These are phyloP conservation scores for Tulasnella calospora DNA, from an alignment of 768 basidiomycete species.

Conservation along the genomic window DNA sequence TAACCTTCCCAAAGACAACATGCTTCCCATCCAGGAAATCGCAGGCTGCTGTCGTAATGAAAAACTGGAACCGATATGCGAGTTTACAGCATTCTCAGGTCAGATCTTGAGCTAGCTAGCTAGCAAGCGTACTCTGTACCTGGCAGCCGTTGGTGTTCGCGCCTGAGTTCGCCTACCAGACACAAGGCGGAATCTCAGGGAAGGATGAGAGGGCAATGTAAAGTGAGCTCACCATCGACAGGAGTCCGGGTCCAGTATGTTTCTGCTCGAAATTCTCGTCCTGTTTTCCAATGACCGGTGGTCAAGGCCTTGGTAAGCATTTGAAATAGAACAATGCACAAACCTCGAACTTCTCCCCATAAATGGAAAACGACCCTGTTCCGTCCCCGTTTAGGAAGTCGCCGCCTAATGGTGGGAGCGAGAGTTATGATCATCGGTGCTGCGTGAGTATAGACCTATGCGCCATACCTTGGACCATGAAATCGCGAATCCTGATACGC, in stretches of 20 bases:
- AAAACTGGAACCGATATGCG: constrained; percentile 56
- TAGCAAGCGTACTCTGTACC: constrained; percentile 37
- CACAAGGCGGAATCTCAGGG: not conserved
- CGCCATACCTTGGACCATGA: constrained; percentile 88
- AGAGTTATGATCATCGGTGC: not conserved
- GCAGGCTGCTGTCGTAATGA: constrained; percentile 91
- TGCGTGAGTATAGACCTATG: not conserved
- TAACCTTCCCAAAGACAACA: constrained; percentile 85
- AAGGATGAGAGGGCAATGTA: not conserved
- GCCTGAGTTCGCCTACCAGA: constrained; percentile 82
- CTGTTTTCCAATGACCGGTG: constrained; percentile 37
- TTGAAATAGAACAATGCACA: constrained; percentile 31
- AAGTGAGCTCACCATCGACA: constrained; percentile 69
- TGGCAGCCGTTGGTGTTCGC: constrained; percentile 92
- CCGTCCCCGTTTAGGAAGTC: constrained; percentile 95
- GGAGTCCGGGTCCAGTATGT: constrained; percentile 75
- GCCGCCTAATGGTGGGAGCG: constrained; percentile 52
- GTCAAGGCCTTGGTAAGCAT: not conserved
- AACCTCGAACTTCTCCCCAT: constrained; percentile 89
- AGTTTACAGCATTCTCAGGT: not conserved
- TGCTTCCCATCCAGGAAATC: constrained; percentile 95
- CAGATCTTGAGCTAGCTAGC: not conserved
- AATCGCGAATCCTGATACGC: constrained; percentile 40
- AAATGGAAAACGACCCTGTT: constrained; percentile 94
- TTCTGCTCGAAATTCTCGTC: constrained; percentile 95